Conservation (phyloP, 306 rosid genomes). For the Ormosia emarginata region DNA sequence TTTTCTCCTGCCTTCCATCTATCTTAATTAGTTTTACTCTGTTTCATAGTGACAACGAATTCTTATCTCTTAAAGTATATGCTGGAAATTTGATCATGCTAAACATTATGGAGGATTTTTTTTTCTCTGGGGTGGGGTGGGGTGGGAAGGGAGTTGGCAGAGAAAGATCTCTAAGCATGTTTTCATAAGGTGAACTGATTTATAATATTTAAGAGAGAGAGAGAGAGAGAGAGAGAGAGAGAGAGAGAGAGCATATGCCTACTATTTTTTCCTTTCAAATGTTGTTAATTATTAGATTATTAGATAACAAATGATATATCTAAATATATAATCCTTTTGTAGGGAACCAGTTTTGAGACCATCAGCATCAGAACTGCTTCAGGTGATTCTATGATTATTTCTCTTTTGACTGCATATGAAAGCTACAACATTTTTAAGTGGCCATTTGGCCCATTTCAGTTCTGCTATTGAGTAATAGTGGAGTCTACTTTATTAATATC, state of each 20-base stretch:
- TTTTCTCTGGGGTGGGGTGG: neutral
- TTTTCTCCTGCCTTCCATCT: conserved; percentile 11
- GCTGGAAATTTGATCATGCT: neutral
- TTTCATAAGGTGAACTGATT: neutral
- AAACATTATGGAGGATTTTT: neutral
- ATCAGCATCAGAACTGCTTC: conserved; percentile 81
- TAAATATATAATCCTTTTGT: conserved; percentile 30
- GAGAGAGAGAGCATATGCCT: neutral
- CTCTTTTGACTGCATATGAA: conserved; percentile 8
- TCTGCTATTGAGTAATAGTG: conserved; percentile 10
- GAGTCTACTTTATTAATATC: neutral
- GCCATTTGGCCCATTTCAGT: neutral
- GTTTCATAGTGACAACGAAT: neutral
- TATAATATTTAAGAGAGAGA: neutral
- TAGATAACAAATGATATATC: neutral
- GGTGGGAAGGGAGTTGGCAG: neutral
- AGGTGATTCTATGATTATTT: conserved; percentile 55
- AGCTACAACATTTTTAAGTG: conserved; percentile 4
- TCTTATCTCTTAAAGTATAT: neutral
- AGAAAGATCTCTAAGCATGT: neutral
- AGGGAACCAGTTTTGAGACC: conserved; percentile 91
- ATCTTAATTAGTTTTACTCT: neutral
- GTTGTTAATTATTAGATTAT: neutral
- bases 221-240: neutral
- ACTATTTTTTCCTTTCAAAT: neutral